These are phyloP conservation scores for Colletotrichum horii DNA, from an alignment of 2,329 filamentous ascomycete species.

Conservation along the genomic window DNA sequence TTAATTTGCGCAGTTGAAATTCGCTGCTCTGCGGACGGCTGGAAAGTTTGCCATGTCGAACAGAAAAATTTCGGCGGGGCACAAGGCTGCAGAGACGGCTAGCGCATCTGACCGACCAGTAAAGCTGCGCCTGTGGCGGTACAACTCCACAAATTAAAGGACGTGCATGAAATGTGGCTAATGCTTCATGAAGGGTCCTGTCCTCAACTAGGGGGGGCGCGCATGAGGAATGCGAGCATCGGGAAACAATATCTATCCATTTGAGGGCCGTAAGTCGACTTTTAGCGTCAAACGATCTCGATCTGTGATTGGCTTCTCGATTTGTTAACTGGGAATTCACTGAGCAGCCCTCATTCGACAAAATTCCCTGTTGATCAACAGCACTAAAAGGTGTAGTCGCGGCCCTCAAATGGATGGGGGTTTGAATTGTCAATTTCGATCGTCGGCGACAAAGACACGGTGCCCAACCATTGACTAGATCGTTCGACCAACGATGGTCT, in stretches of 20 bases:
- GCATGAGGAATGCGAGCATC: not conserved
- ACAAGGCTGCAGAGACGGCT: not conserved
- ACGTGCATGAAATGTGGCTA: not conserved
- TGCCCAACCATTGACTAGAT: not conserved
- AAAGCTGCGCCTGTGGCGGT: not conserved
- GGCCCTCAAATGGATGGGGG: no score
- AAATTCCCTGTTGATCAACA: no score
- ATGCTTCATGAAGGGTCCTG: not conserved
- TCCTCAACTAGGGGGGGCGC: not conserved
- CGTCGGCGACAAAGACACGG: not conserved
- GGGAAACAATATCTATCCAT: not conserved
- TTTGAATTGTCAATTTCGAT: not conserved
- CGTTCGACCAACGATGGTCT: not conserved
- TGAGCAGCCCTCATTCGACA: no score
- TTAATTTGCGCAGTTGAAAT: constrained; percentile 14
- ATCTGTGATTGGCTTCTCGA: no score
- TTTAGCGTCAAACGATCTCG: no score
- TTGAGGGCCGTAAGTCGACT: no score
- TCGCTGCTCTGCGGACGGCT: constrained; percentile 5
- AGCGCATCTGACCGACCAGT: not conserved
- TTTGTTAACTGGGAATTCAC: no score
- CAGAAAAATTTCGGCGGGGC: constrained; percentile 17
- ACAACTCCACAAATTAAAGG: not conserved
- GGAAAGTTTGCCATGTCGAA: not conserved
- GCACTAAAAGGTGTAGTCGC: no score